Evolutionary conservation across 1,139 yeast species (phyloP).

Genomic region (Geotrichum restrictum): DNA sequence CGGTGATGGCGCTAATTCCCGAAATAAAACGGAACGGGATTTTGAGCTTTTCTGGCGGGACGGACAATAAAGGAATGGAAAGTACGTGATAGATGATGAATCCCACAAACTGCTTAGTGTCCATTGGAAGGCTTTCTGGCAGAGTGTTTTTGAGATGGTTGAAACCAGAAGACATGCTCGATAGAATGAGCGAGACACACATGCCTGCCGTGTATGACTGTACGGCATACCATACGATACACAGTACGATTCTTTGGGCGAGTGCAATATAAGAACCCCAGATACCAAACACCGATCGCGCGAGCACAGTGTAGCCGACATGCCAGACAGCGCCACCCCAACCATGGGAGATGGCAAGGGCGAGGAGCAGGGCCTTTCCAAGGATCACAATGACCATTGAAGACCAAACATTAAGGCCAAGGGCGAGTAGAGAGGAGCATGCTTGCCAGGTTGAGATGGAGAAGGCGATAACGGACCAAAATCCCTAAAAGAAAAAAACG

Average conservation of each 20-base stretch:
- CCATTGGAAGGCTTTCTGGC: conserved; percentile 35
- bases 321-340: conserved; percentile 36
- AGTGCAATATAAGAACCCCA: conserved; percentile 33
- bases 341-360: conserved; percentile 29
- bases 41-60: conserved; percentile 33
- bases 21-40: conserved; percentile 25
- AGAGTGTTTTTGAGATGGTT: conserved; percentile 35
- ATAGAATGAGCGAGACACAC: conserved; percentile 32
- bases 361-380: conserved; percentile 27
- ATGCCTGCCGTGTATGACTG: conserved; percentile 36
- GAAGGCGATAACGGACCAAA: conserved; percentile 21
- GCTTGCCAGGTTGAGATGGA: conserved; percentile 31
- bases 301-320: conserved; percentile 35
- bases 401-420: conserved; percentile 28
- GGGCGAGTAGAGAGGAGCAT: conserved; percentile 29
- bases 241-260: conserved; percentile 30
- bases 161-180: conserved; percentile 32
- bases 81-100: conserved; percentile 35
- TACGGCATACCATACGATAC: conserved; percentile 36
- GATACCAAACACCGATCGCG: conserved; percentile 34
- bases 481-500: conserved; percentile 5
- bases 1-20: conserved; percentile 24
- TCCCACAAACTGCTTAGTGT: conserved; percentile 35
- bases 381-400: conserved; percentile 22
- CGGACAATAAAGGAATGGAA: conserved; percentile 30